A percentile compares a stretch with the other conserved stretches of the same genome.
Conservation (phyloP, 805 yeast species). For the Huiozyma naganishii region DNA sequence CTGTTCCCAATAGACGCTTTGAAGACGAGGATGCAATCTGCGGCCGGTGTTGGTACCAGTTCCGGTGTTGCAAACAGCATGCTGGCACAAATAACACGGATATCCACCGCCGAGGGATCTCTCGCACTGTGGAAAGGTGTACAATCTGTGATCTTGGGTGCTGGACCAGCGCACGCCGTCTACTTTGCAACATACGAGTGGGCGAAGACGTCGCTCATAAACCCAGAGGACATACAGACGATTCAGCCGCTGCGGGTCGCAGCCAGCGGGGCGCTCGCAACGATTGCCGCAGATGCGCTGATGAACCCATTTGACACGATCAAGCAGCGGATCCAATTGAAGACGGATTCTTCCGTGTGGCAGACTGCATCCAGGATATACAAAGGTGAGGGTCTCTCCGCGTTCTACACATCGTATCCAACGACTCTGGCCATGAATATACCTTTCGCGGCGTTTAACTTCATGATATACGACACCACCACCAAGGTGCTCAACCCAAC, state of each 20-base stretch:
- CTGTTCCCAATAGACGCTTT: slow-evolving; percentile 97
- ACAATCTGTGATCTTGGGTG: slow-evolving; percentile 83
- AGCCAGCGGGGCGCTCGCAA: slow-evolving; percentile 82
- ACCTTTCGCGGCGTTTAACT: slow-evolving; percentile 91
- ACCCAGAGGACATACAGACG: slow-evolving; percentile 25
- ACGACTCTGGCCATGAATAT: slow-evolving; percentile 85
- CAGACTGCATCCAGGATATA: slow-evolving; percentile 35
- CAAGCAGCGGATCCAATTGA: slow-evolving; percentile 86
- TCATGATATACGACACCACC: slow-evolving; percentile 80
- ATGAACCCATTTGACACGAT: slow-evolving; percentile 97
- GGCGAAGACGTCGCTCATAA: slow-evolving; percentile 34
- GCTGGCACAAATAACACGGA: slow-evolving; percentile 56
- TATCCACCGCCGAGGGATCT: slow-evolving; percentile 83
- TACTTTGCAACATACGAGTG: slow-evolving; percentile 91
- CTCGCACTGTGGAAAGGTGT: slow-evolving; percentile 88
- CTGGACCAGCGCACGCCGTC: slow-evolving; percentile 99
- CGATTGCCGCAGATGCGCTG: slow-evolving; percentile 85
- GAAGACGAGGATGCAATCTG: slow-evolving; percentile 81
- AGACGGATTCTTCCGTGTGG: slow-evolving; percentile 18
- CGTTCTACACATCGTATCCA: slow-evolving; percentile 88
- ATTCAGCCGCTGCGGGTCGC: slow-evolving; percentile 77
- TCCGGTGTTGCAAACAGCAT: slow-evolving; percentile 24
- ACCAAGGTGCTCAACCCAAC: slow-evolving; percentile 72
- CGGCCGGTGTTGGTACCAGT: slow-evolving; percentile 2
- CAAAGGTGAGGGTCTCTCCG: slow-evolving; percentile 54